A percentile compares a stretch with the other conserved stretches of the same genome.
phyloP scores from a whole-genome alignment of 257 asterid genomes.

The Schizonepeta tenuifolia region DNA sequence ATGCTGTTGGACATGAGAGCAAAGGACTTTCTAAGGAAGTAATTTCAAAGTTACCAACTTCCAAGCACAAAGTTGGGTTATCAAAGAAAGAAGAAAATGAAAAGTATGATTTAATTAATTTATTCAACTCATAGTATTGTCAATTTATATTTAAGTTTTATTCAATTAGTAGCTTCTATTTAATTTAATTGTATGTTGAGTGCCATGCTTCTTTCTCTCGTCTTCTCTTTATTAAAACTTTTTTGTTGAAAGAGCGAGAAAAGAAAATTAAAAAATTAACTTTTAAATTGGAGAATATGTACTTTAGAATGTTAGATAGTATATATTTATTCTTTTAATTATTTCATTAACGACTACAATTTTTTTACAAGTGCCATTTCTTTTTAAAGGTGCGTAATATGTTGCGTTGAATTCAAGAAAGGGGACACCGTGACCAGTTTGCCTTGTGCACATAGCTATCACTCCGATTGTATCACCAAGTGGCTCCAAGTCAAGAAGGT shows the following conservation, averaged over 20 bases:
- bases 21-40: too few relatives aligned
- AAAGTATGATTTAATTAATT: constrained; percentile 19
- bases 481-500: constrained; percentile 61
- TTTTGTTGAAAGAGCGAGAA: too few relatives aligned
- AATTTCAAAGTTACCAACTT: constrained; percentile 46
- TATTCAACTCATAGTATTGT: background rate
- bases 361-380: background rate
- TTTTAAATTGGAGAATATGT: too few relatives aligned
- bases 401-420: constrained; percentile 44
- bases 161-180: too few relatives aligned
- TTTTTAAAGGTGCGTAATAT: constrained; percentile 57
- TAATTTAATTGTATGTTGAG: too few relatives aligned
- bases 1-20: constrained; percentile 48
- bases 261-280: too few relatives aligned
- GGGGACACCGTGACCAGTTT: constrained; percentile 46
- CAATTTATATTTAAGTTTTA: too few relatives aligned
- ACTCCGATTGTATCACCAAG: constrained; percentile 49
- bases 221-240: too few relatives aligned
- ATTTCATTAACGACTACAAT: too few relatives aligned
- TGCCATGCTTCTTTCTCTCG: too few relatives aligned
- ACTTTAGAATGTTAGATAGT: too few relatives aligned
- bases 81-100: constrained; percentile 49
- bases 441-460: constrained; percentile 63
- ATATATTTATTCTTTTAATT: too few relatives aligned
- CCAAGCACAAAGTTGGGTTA: constrained; percentile 48